phyloP scores from a whole-genome alignment of 345 rosid genomes.

The Dipteronia sinensis region DNA sequence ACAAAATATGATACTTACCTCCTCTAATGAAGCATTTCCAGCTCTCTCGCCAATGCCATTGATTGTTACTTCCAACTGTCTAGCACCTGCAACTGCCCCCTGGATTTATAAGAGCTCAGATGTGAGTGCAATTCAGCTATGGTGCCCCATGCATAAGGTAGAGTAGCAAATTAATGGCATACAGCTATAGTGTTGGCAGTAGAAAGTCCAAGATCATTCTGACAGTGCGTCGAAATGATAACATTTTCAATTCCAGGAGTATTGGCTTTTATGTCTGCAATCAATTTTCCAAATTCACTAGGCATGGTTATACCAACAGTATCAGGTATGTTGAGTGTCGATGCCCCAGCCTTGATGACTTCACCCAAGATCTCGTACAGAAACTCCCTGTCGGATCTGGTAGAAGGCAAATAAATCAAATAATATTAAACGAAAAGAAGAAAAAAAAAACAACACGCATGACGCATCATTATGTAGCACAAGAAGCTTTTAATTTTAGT shows the following conservation, averaged over 20 bases:
- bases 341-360: conserved; percentile 95
- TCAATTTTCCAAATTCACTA: conserved; percentile 75
- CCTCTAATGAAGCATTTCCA: conserved; percentile 98
- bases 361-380: conserved; percentile 83
- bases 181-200: conserved; percentile 95
- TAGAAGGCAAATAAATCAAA: background rate
- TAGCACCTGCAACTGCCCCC: conserved; percentile 93
- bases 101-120: conserved; percentile 35
- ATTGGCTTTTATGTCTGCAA: conserved; percentile 85
- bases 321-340: conserved; percentile 92
- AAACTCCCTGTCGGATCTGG: conserved; percentile 85
- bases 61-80: conserved; percentile 93
- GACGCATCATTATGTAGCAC: background rate
- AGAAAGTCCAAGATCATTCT: conserved; percentile 99
- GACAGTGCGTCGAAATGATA: conserved; percentile 92
- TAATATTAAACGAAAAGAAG: background rate
- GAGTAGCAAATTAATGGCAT: conserved; percentile 25
- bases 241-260: conserved; percentile 89
- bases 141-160: background rate
- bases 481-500: background rate
- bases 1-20: conserved; percentile 44
- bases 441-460: background rate
- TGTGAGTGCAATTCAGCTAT: conserved; percentile 22
- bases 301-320: conserved; percentile 92
- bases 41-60: conserved; percentile 99